Base-by-base conservation (phyloP, 805 yeast species). In the Kazachstania bromeliacearum region DNA sequence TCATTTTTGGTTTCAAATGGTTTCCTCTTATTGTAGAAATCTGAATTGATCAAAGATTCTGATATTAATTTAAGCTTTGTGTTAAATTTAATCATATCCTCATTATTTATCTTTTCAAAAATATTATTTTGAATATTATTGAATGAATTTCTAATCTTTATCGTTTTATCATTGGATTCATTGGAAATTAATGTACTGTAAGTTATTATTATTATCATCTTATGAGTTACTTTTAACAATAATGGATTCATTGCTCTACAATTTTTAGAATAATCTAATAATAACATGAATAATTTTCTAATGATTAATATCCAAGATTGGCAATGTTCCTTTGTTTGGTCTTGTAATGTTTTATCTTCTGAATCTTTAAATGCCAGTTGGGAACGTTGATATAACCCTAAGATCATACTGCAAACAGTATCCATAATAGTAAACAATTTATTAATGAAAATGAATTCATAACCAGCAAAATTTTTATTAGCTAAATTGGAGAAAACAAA, bases 401-500 rank as follows among this genome's bases (percentile, higher is more conserved):
- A 40, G 4, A 53, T 33, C 45, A 55, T 46, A 23, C 45, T 51
- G 34, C 49, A 45, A 3, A 54, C 34, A 21, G 41, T 47, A 19
- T 47, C 37, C 25, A 55, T 33, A n/a, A 50, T 37, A 9, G 33
- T 26, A 25, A 53, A 54, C n/a, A 55, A 48, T 34, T 45, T 50
- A 30, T 50, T 54, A n/a, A 50, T 45, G 27, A 48, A 54, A 19
- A 51, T 36, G 28, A 54, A 55, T 40, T 55, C 60, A 42, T 48
- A 45, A 31, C 59, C 60, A 8, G 55, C 55, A 39, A 53, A 50
- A 35, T 45, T 52, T 28, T 47, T 41, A 32, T 50, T 53, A 13
- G 60, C 60, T 28, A 55, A 41, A 30, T 53, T 53, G 5, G 60
- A 55, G 34, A 55, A 55, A 7, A 53, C 45, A 38, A 41, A 55